Conservation (phyloP, 768 basidiomycete genomes). For the Mycena alexandri region DNA sequence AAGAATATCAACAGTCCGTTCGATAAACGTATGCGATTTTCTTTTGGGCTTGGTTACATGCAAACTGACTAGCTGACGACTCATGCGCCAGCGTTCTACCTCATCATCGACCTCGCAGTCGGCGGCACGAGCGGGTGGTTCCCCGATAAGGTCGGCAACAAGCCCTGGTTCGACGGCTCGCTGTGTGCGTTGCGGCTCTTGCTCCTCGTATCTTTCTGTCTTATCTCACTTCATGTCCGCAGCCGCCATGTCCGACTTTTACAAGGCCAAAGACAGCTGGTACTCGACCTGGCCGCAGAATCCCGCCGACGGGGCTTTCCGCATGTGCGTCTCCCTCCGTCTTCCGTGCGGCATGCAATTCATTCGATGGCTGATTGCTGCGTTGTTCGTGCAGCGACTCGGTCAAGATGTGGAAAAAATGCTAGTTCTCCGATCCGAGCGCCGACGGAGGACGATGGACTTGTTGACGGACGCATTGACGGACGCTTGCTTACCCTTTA, state of each 20-base stretch:
- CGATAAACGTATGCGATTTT: constrained; percentile 70
- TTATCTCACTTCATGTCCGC: constrained; percentile 10
- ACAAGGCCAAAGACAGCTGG: constrained; percentile 72
- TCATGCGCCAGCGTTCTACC: constrained; percentile 86
- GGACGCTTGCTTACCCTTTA: neutral
- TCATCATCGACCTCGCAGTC: constrained; percentile 79
- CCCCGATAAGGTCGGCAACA: constrained; percentile 80
- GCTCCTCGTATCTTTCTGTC: neutral
- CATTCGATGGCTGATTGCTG: neutral
- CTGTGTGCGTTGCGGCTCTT: constrained; percentile 55
- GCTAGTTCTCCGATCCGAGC: constrained; percentile 36
- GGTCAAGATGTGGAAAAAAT: constrained; percentile 65
- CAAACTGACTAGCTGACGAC: constrained; percentile 36
- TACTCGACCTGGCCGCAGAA: constrained; percentile 75
- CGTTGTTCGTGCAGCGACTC: constrained; percentile 50
- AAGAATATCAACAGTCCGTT: constrained; percentile 78
- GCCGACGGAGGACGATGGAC: too few species aligned
- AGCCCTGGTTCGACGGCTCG: constrained; percentile 82
- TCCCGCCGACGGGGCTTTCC: constrained; percentile 71
- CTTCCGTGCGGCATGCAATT: constrained; percentile 27
- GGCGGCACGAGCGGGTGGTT: constrained; percentile 93
- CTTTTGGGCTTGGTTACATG: constrained; percentile 43
- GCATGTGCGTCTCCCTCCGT: constrained; percentile 64
- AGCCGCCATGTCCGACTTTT: constrained; percentile 82
- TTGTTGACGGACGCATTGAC: neutral